Percentiles rank a stretch among this genome's conserved stretches.
Evolutionary conservation across 2,329 filamentous ascomycete genomes (phyloP).

Genomic region (Didymella keratinophila): DNA sequence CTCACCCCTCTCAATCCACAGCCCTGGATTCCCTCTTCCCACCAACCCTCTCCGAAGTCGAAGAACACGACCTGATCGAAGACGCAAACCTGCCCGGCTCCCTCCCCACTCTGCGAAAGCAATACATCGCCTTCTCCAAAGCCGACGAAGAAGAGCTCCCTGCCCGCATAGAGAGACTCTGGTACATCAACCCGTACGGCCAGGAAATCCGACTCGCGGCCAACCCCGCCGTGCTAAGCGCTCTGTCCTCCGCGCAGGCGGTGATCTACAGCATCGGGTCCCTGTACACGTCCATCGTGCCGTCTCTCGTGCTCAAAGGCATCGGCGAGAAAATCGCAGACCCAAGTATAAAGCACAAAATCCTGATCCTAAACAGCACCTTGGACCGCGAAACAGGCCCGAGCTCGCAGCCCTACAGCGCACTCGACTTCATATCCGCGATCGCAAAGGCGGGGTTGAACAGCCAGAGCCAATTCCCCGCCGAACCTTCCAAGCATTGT

Average conservation of each 20-base stretch:
- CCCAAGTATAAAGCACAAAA: slow-evolving; percentile 69
- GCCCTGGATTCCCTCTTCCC: slow-evolving; percentile 35
- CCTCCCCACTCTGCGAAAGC: slow-evolving; percentile 78
- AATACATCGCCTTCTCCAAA: slow-evolving; percentile 85
- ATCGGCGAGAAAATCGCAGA: slow-evolving; percentile 71
- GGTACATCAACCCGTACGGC: slow-evolving; percentile 99
- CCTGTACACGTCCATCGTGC: slow-evolving; percentile 87
- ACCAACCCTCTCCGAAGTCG: slow-evolving; percentile 52
- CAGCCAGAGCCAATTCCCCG: slow-evolving; percentile 52
- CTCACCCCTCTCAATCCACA: slow-evolving; percentile 42
- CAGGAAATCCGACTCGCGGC: slow-evolving; percentile 88
- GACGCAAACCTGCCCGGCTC: slow-evolving; percentile 84
- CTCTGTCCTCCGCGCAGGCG: slow-evolving; percentile 69
- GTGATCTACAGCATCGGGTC: slow-evolving; percentile 95
- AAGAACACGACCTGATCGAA: slow-evolving; percentile 72
- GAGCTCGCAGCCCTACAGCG: slow-evolving; percentile 68
- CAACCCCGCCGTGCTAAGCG: slow-evolving; percentile 79
- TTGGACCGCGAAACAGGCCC: slow-evolving; percentile 89
- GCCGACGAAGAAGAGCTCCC: slow-evolving; percentile 75
- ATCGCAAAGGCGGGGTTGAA: slow-evolving; percentile 72
- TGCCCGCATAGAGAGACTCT: slow-evolving; percentile 79
- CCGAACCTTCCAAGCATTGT: no score
- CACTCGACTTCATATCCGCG: slow-evolving; percentile 81
- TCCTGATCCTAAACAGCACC: slow-evolving; percentile 84
- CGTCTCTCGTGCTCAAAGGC: slow-evolving; percentile 78